phyloP scores from a whole-genome alignment of 805 yeast genomes.

The Ogataea trehalophila region DNA sequence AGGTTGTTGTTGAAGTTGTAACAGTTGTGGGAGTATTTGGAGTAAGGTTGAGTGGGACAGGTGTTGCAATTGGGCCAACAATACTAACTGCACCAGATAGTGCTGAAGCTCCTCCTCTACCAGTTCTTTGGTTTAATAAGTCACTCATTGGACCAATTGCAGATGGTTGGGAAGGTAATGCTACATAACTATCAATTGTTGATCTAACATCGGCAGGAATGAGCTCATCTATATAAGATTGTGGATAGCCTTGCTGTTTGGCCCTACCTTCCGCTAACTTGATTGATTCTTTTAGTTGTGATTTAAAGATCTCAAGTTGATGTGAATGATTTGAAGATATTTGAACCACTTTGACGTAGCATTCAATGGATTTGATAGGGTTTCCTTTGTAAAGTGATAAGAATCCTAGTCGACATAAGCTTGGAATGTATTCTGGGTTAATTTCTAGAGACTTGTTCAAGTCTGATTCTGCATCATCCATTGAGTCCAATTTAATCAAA shows the following conservation, averaged over 20 bases:
- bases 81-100: conserved; percentile 8
- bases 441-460: conserved; percentile 28
- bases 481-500: conserved; percentile 30
- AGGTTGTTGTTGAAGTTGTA: not conserved
- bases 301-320: conserved; percentile 21
- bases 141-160: not conserved
- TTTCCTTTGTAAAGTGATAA: conserved; percentile 32
- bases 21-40: not conserved
- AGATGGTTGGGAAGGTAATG: not conserved
- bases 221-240: conserved; percentile 24
- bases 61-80: not conserved
- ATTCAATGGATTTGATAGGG: conserved; percentile 31
- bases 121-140: not conserved
- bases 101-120: conserved; percentile 5
- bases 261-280: conserved; percentile 28
- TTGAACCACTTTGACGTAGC: conserved; percentile 33
- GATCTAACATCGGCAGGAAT: conserved; percentile 22
- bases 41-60: not conserved
- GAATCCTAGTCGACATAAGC: conserved; percentile 36
- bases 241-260: conserved; percentile 29
- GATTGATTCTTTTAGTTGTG: conserved; percentile 24
- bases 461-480: conserved; percentile 34
- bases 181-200: conserved; percentile 16
- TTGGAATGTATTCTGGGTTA: conserved; percentile 34
- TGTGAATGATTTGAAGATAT: conserved; percentile 14